Percentiles rank a stretch among this genome's conserved stretches.
Conservation (phyloP, 306 rosid genomes). For the Heteromeles arbutifolia region DNA sequence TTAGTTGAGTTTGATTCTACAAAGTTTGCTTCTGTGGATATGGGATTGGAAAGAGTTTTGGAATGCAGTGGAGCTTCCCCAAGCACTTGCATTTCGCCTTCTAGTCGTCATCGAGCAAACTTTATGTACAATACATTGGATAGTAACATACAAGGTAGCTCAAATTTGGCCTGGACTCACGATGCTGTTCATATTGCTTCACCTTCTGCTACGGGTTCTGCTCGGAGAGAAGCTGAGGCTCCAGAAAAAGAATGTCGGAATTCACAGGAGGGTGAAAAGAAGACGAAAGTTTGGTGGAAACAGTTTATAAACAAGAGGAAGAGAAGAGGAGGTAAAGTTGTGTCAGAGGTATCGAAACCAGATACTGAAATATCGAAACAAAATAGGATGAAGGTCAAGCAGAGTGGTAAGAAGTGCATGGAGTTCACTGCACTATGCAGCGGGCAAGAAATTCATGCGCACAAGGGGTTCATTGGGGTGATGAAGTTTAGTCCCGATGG, state of each 20-base stretch:
- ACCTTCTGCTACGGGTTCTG: conserved; percentile 14
- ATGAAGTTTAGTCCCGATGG: conserved; percentile 91
- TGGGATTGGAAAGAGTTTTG: conserved; percentile 38
- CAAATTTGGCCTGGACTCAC: conserved; percentile 9
- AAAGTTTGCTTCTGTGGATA: conserved; percentile 16
- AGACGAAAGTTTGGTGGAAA: conserved; percentile 55
- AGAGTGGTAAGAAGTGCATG: conserved; percentile 48
- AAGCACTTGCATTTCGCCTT: conserved; percentile 13
- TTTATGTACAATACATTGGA: conserved; percentile 15
- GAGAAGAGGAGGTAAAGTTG: conserved; percentile 11
- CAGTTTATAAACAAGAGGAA: conserved; percentile 27
- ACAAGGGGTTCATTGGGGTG: conserved; percentile 68
- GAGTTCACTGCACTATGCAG: conserved; percentile 57
- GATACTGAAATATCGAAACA: conserved; percentile 2
- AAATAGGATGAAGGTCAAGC: conserved; percentile 37
- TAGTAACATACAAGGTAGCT: conserved; percentile 6
- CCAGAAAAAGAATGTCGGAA: conserved; percentile 19
- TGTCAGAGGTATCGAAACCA: conserved; percentile 20
- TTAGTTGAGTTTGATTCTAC: conserved; percentile 18
- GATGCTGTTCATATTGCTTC: conserved; percentile 6
- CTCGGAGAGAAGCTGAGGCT: conserved; percentile 22
- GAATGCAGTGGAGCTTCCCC: conserved; percentile 41
- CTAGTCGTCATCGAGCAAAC: conserved; percentile 5
- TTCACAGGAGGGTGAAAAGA: conserved; percentile 24
- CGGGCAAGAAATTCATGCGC: conserved; percentile 76